Evolutionary conservation across 2,329 filamentous ascomycete genomes (phyloP), one percentile per base, ranked within the genome.

Genomic region (Tympanopsis confertula): DNA sequence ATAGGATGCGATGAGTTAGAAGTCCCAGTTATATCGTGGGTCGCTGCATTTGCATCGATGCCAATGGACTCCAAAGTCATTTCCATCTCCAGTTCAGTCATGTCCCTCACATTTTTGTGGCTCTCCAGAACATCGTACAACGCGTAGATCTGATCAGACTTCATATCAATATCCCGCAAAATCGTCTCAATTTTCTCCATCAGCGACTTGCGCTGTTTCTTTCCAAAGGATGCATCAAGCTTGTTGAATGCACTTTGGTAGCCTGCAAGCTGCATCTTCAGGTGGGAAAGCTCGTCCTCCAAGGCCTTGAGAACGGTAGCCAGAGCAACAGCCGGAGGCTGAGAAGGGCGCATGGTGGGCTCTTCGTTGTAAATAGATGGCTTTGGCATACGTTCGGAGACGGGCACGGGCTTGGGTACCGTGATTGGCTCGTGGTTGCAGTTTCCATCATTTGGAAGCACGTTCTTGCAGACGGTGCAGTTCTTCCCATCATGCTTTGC

Each of bases 381-480:
- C 38, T 55, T 49, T 19, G 58, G 55, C 54, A 63, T 65, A 36
- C 68, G 66, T 17, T 64, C 55, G 3, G 68, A 70, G 4, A 68
- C 68, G 3, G 68, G 64, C 13, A 68, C 46, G 1, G 67, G 66
- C 42, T 62, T 65, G 1, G 69, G 65, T 12, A 73, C 58, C 17
- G 59, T 60, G 33, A 64, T 51, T 3, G 53, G 45, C 19, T 56
- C 49, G 44, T 4, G 46, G 44, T 43, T 30, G n/a, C 22, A 19
- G 22, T 45, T 38, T 7, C 47, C 43, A 37, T 57, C 55, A 35
- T 52, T 12, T 33, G 19, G 38, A 14, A 57, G 47, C 2, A 55
- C 45, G 24, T 64, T 64, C 42, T 65, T 66, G 54, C 74, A 78
- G 20, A 72, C 65, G 2, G 67, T 71, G 54, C 74, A 78, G 45